Evolutionary conservation across 225 moss, liverwort and hornwort species (phyloP), one percentile per base, ranked within the genome.

Genomic region (Thuidium tamariscinum): DNA sequence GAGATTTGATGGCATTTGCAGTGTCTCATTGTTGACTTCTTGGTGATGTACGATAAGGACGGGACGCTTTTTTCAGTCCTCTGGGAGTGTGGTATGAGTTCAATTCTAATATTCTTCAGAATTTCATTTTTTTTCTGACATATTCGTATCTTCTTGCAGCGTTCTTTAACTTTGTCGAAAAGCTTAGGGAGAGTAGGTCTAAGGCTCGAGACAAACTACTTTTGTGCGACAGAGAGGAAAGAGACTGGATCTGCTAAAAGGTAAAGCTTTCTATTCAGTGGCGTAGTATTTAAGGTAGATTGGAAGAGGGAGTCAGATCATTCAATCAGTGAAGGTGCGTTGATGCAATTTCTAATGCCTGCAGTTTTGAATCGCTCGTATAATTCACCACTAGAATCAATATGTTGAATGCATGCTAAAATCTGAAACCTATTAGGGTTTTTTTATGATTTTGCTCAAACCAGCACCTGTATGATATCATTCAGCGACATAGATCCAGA

Each of bases 131-230:
- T 86, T 57, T 80, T 63, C 86, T 84, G 80, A 83, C 88, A 74
- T 56, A 63, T 88, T 83, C 68, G 69, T 82, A 78, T 87, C 82
- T 86, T 87, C 67, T 86, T 89, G 94, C 97, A 94, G 96, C 88
- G 9, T 94, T 94, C 80, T 93, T 91, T 82, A 93, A 94, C 93
- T 97, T 93, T 68, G 90, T 95, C 87, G 92, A 94, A 89, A 95
- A 95, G 93, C 91, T 95, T 96, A 90, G 82, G 91, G 89, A 87
- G 75, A 93, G 88, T 74, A 87, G n/a, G 85, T 80, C 89, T 82
- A 91, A 85, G 82, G 63, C 81, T 75, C 86, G 68, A 91, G 86
- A 86, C 86, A 74, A 87, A 77, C 32, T 80, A 75, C 80, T 68
- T 80, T 82, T 41, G 54, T 64, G 80, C 44, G 52, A 85, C 11